Evolutionary conservation across 805 yeast genomes (phyloP).

Genomic region (Metschnikowia cubensis): DNA sequence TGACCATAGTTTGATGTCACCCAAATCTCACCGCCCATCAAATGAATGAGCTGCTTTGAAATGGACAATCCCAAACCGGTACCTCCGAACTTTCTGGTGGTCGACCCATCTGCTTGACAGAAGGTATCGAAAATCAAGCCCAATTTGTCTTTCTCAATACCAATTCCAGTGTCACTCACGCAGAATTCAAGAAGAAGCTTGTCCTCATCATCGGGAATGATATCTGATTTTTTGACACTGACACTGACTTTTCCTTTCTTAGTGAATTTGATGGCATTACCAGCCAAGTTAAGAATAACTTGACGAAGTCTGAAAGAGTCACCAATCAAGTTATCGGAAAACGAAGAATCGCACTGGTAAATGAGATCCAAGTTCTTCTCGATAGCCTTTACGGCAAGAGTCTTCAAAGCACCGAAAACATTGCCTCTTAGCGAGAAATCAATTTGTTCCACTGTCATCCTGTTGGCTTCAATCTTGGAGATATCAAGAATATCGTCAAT

Average conservation of each 20-base stretch:
- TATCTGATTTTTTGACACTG: constrained; percentile 55
- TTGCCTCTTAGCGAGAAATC: constrained; percentile 84
- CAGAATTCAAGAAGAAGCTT: constrained; percentile 70
- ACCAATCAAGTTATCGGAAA: constrained; percentile 83
- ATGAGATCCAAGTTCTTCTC: constrained; percentile 78
- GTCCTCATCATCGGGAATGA: constrained; percentile 30
- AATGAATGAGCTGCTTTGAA: constrained; percentile 79
- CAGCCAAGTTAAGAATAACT: constrained; percentile 80
- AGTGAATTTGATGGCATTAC: constrained; percentile 87
- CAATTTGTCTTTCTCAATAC: constrained; percentile 78
- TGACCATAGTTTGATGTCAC: constrained; percentile 75
- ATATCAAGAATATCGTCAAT: constrained; percentile 89
- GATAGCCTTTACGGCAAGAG: constrained; percentile 84
- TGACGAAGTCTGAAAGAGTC: constrained; percentile 87
- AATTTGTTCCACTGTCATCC: constrained; percentile 89
- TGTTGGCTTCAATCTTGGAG: constrained; percentile 87
- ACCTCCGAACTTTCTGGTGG: constrained; percentile 90
- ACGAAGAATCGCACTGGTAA: constrained; percentile 79
- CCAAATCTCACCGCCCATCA: constrained; percentile 95
- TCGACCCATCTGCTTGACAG: constrained; percentile 92
- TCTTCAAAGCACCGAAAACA: constrained; percentile 84
- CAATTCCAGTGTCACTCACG: constrained; percentile 88
- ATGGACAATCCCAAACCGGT: constrained; percentile 87
- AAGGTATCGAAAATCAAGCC: constrained; percentile 85
- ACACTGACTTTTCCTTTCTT: constrained; percentile 77